These are phyloP conservation scores for Saccharum hybrid DNA, from an alignment of 202 grass and related monocot species.

Conservation along the genomic window DNA sequence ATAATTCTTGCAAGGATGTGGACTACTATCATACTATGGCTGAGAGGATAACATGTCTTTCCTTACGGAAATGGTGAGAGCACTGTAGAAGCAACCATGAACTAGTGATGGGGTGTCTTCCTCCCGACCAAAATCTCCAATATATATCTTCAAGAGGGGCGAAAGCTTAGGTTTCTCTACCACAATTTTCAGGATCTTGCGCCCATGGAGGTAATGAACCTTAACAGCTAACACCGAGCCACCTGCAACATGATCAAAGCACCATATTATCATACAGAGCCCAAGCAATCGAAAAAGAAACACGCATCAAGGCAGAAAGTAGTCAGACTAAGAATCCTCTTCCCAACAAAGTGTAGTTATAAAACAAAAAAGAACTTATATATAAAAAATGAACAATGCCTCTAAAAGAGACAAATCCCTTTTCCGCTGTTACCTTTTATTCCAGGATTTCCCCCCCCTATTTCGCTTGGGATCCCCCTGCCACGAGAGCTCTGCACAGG, in stretches of 20 bases:
- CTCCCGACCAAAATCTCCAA: too few species aligned
- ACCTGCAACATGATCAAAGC: constrained; percentile 8
- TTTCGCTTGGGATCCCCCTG: not conserved
- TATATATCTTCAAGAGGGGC: too few species aligned
- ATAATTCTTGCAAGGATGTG: not conserved
- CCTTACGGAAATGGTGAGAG: not conserved
- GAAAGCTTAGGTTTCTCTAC: too few species aligned
- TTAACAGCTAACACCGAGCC: not conserved
- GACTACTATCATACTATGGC: not conserved
- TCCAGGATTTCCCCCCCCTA: not conserved
- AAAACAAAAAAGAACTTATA: not conserved
- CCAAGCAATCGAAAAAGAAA: not conserved
- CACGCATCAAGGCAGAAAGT: not conserved
- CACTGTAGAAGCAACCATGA: not conserved
- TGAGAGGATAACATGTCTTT: too few species aligned
- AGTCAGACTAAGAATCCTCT: not conserved
- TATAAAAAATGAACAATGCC: not conserved
- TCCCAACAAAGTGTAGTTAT: too few species aligned
- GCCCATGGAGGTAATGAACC: too few species aligned
- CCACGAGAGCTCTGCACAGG: not conserved
- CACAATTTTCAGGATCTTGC: too few species aligned
- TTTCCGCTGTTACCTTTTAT: not conserved
- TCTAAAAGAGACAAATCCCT: not conserved
- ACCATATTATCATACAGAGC: not conserved
- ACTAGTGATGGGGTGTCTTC: not conserved